Base-by-base conservation (phyloP, 169 alveolate species). In the Eimeria necatrix region DNA sequence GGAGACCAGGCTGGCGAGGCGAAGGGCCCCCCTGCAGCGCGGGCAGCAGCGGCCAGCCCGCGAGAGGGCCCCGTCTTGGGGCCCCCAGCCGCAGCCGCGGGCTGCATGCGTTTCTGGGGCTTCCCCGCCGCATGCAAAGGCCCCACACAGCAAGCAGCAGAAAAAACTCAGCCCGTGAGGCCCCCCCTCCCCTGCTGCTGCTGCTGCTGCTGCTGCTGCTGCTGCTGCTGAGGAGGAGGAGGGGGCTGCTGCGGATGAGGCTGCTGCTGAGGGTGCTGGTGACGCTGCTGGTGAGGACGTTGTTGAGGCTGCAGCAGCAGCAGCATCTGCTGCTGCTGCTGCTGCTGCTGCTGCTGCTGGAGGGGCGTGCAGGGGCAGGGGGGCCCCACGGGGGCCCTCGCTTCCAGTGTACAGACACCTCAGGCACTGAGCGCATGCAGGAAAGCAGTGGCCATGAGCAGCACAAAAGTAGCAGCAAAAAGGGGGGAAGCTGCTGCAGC, bases 41-140 rank as follows among this genome's bases (percentile, higher is more conserved):
- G 92, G 92, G 80, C 92, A 84, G 61, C 92, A 84, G 41, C 91
- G 91, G 48, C 91, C 91, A 20, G 78, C 64, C 59, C 91, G 91
- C 26, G 91, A 18, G 46, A 52, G 26, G 22, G 91, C 76, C 6
- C 32, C 52, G 60, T 83, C 91, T 3, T 49, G 59, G 16, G 91
- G 4, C 56, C 78, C 73, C 76, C 91, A 59, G 22, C 76, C 91
- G 16, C 91, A 83, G 56, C 91, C 91, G 71, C n/a, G 32, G 3
- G 56, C 2, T 52, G 91, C 91, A 18, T 32, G 71, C 53, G 76
- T 52, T 32, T 83, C 91, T 22, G 91, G 91, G 53, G 49, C 24
- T 41, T 56, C 91, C 22, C 76, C 76, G 48, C 91, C 91, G 59
- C 91, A 83, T 12, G 56, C 91, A 41, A 59, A 83, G 16, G 76